Evolutionary conservation across 2,329 filamentous ascomycete species (phyloP).

Genomic region (Fusarium mundagurra): DNA sequence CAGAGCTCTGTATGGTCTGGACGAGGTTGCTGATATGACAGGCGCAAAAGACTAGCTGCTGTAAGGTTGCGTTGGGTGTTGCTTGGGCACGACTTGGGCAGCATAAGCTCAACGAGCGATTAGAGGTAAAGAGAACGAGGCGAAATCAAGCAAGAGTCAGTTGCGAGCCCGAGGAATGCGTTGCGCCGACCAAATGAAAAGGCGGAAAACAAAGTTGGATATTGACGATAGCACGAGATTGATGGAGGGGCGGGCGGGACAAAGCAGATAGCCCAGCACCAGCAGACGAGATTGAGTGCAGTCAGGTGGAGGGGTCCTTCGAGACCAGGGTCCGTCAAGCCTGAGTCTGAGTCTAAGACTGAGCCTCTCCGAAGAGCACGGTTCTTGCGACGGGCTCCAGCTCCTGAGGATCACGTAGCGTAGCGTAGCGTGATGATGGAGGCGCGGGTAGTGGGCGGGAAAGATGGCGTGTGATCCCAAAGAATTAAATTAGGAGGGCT

Average conservation of each 20-base stretch:
- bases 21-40: constrained; percentile 36
- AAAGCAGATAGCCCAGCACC: constrained; percentile 20
- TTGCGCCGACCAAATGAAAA: constrained; percentile 32
- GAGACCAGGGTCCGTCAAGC: constrained; percentile 33
- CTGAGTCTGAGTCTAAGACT: constrained; percentile 7
- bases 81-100: constrained; percentile 35
- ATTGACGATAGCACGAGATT: constrained; percentile 34
- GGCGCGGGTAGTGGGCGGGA: constrained; percentile 41
- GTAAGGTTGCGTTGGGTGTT: constrained; percentile 37
- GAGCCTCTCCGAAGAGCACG: constrained; percentile 31
- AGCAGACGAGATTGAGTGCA: constrained; percentile 32
- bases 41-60: constrained; percentile 31
- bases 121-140: constrained; percentile 8
- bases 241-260: constrained; percentile 39
- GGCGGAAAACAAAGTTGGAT: constrained; percentile 31
- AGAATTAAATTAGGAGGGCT: constrained; percentile 38
- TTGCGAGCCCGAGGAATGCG: constrained; percentile 32
- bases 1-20: constrained; percentile 33
- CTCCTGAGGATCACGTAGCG: constrained; percentile 11
- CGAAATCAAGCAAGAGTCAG: constrained; percentile 14
- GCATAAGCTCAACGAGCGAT: constrained; percentile 26
- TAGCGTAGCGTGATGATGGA: constrained; percentile 39
- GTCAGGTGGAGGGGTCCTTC: constrained; percentile 40
- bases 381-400: constrained; percentile 23
- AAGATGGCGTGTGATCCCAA: constrained; percentile 39